Evolutionary conservation across 2,329 filamentous ascomycete species (phyloP).

Genomic region (Tolypocladium paradoxum): DNA sequence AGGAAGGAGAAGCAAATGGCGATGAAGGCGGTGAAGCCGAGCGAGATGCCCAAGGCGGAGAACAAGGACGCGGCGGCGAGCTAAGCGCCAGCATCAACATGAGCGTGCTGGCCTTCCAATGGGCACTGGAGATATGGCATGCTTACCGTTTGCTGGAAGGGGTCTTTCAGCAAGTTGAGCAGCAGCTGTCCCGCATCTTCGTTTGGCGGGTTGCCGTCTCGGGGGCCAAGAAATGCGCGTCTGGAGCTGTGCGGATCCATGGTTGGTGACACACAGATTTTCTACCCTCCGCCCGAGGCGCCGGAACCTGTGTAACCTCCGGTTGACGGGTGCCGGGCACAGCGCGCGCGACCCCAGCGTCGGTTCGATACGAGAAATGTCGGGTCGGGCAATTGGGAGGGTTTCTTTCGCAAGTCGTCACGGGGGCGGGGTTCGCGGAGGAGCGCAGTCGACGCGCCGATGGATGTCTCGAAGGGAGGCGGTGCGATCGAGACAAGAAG

Average conservation of each 20-base stretch:
- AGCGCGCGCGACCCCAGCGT: neutral
- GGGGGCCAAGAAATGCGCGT: neutral
- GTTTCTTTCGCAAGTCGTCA: neutral
- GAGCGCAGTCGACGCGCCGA: neutral
- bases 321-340: neutral
- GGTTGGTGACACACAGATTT: neutral
- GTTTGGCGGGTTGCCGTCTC: neutral
- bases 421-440: neutral
- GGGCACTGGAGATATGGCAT: neutral
- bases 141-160: slow-evolving; percentile 36
- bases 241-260: neutral
- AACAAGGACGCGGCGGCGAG: slow-evolving; percentile 46
- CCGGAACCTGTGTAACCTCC: neutral
- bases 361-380: neutral
- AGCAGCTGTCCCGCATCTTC: slow-evolving; percentile 30
- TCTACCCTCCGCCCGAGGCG: neutral
- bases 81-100: slow-evolving; percentile 8
- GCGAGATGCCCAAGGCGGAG: slow-evolving; percentile 69
- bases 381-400: neutral
- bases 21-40: slow-evolving; percentile 63
- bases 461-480: neutral
- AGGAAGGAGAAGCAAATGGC: slow-evolving; percentile 78
- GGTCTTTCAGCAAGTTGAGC: slow-evolving; percentile 37
- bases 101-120: neutral
- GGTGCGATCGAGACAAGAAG: neutral